These are phyloP conservation scores for Pochonia chlamydosporia DNA, from an alignment of 2,329 filamentous ascomycete species.

Conservation along the genomic window DNA sequence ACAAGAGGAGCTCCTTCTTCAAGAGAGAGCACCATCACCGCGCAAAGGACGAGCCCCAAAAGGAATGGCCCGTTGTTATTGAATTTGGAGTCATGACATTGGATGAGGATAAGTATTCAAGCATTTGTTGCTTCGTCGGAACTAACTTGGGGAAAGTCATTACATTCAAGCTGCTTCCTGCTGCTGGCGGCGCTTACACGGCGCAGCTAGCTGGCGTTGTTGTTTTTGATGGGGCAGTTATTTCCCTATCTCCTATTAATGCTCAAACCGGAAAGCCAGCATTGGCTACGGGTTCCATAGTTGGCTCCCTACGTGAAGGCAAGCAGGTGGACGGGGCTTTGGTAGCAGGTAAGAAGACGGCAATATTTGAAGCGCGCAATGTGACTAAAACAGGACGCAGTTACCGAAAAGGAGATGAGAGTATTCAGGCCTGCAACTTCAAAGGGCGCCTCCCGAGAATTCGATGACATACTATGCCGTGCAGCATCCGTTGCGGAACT, in stretches of 20 bases:
- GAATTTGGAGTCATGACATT: constrained; percentile 93
- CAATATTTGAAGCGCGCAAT: neutral
- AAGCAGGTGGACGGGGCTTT: constrained; percentile 72
- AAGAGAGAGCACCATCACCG: constrained; percentile 29
- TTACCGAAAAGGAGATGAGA: constrained; percentile 66
- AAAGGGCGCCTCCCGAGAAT: constrained; percentile 89
- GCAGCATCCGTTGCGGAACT: constrained; percentile 71
- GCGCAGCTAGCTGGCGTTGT: constrained; percentile 66
- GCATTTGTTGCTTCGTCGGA: constrained; percentile 86
- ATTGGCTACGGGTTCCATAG: constrained; percentile 65
- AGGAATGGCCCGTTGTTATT: constrained; percentile 74
- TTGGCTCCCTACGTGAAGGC: constrained; percentile 72
- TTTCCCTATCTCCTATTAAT: constrained; percentile 75
- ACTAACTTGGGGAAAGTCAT: constrained; percentile 78
- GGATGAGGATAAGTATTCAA: constrained; percentile 92
- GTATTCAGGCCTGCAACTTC: constrained; percentile 79
- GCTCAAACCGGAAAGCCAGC: constrained; percentile 72
- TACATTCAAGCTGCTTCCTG: constrained; percentile 86
- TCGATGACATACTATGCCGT: constrained; percentile 78
- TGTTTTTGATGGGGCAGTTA: constrained; percentile 61
- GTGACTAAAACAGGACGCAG: constrained; percentile 26
- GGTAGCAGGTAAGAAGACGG: constrained; percentile 55
- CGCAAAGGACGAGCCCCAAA: constrained; percentile 30
- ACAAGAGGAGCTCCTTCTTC: constrained; percentile 70
- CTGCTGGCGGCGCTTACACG: constrained; percentile 60